Conservation (phyloP, 345 rosid species). For the Acer yangbiense region DNA sequence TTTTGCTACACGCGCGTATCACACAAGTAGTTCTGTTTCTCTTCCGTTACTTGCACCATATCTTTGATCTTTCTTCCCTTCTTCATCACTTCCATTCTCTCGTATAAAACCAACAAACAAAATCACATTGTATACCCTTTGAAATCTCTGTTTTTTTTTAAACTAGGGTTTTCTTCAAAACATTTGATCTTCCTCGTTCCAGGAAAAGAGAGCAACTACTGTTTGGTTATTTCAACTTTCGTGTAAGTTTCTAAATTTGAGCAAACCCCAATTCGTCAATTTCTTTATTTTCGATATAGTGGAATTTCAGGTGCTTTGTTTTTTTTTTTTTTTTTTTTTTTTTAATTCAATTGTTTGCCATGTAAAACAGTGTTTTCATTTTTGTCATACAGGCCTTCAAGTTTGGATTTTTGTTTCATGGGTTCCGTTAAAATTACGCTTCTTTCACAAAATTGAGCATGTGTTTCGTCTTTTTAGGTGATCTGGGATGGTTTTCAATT, state of each 20-base stretch:
- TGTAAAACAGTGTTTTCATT: too few relatives aligned
- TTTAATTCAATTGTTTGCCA: too few relatives aligned
- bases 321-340: background rate
- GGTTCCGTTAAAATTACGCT: background rate
- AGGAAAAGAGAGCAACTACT: background rate
- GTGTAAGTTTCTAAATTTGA: background rate
- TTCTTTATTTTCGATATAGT: background rate
- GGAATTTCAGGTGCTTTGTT: too few relatives aligned
- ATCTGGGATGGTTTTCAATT: conserved; percentile 19
- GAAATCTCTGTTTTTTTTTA: background rate
- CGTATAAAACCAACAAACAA: background rate
- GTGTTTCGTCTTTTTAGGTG: background rate
- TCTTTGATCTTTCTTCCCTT: background rate
- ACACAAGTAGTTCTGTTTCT: background rate
- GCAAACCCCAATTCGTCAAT: conserved; percentile 8
- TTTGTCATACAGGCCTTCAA: conserved; percentile 31
- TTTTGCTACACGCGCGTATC: background rate
- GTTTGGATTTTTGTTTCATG: background rate
- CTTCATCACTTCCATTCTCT: background rate
- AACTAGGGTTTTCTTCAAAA: background rate
- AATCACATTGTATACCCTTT: background rate
- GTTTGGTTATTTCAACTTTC: background rate
- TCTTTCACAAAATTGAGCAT: background rate
- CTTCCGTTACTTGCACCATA: background rate
- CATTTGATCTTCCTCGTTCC: background rate